These are phyloP conservation scores for Paecilomyces fulvus DNA, from an alignment of 2,329 filamentous ascomycete species.

Conservation along the genomic window DNA sequence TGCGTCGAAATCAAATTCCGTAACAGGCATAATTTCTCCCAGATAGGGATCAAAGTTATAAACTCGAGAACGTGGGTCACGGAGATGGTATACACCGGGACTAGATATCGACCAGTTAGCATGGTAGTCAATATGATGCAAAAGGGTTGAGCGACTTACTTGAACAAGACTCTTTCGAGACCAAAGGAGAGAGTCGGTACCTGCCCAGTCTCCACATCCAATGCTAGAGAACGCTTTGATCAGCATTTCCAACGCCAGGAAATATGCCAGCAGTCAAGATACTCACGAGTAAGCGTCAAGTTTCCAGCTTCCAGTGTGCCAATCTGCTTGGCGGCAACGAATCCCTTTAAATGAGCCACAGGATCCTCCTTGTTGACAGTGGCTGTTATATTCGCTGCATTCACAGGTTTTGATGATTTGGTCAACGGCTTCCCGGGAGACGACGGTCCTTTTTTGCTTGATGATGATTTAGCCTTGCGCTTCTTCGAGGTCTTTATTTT, in stretches of 20 bases:
- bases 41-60: conserved; percentile 98
- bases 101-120: conserved; percentile 18
- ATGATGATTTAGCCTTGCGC: neutral
- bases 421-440: neutral
- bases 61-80: conserved; percentile 77
- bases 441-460: neutral
- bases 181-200: conserved; percentile 63
- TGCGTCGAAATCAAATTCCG: conserved; percentile 85
- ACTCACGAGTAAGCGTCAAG: conserved; percentile 13
- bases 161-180: conserved; percentile 87
- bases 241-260: neutral
- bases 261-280: neutral
- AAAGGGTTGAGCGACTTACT: conserved; percentile 37
- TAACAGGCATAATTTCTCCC: conserved; percentile 82
- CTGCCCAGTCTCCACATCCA: conserved; percentile 39
- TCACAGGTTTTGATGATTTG: neutral
- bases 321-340: conserved; percentile 2
- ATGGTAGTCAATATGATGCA: neutral
- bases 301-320: conserved; percentile 8
- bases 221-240: conserved; percentile 11
- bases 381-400: neutral
- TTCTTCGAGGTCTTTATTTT: neutral
- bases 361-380: neutral
- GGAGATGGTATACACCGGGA: conserved; percentile 80
- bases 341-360: neutral